These are phyloP conservation scores for Boletellus emodensis DNA, from an alignment of 768 basidiomycete species.

Conservation along the genomic window DNA sequence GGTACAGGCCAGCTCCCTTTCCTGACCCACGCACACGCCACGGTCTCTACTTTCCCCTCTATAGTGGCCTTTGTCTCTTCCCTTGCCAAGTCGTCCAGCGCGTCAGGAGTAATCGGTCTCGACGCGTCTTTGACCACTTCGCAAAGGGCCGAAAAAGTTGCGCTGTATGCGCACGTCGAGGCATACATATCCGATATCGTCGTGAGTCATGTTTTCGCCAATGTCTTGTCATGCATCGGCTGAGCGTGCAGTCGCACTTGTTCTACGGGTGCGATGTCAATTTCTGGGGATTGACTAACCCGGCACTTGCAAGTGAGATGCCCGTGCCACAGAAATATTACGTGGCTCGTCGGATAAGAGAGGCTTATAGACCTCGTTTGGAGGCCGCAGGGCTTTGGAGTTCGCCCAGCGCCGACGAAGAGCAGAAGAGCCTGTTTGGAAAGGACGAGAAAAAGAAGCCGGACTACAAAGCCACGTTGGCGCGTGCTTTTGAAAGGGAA, in stretches of 20 bases:
- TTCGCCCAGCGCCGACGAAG: constrained; percentile 36
- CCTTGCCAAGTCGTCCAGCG: constrained; percentile 34
- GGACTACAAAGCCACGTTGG: constrained; percentile 38
- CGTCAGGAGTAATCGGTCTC: constrained; percentile 37
- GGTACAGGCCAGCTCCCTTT: constrained; percentile 67
- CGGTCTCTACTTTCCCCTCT: constrained; percentile 49
- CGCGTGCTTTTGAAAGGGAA: constrained; percentile 59
- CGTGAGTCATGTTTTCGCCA: constrained; percentile 41
- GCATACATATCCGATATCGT: constrained; percentile 65
- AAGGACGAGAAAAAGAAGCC: constrained; percentile 31
- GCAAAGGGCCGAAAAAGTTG: constrained; percentile 53
- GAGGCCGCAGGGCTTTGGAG: constrained; percentile 65
- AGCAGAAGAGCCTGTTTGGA: constrained; percentile 36
- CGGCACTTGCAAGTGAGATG: constrained; percentile 52
- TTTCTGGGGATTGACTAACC: constrained; percentile 54
- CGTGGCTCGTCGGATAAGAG: constrained; percentile 60
- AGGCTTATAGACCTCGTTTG: constrained; percentile 51
- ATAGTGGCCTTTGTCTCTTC: constrained; percentile 64
- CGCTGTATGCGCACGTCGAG: constrained; percentile 66
- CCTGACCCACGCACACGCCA: constrained; percentile 53
- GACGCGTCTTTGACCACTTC: constrained; percentile 43
- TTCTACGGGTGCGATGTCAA: constrained; percentile 62
- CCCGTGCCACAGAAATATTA: constrained; percentile 72
- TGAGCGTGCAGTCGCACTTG: constrained; percentile 48
- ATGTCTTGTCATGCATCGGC: constrained; percentile 1